Base-by-base conservation (phyloP, 345 rosid genomes). In the Draba incana region DNA sequence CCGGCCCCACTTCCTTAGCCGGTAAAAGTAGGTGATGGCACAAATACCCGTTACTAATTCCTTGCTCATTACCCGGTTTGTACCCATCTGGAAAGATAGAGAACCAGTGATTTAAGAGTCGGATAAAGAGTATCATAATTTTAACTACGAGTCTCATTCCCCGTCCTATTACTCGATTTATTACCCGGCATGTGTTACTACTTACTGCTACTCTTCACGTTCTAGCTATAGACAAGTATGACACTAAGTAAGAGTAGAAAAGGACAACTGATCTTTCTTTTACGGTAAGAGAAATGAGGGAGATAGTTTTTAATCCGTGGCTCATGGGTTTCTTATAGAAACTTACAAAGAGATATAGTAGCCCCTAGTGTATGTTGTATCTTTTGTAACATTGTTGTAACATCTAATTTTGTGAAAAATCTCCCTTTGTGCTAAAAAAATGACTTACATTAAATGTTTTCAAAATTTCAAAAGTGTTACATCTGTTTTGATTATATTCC, bases 141-240 rank as follows among this genome's bases (percentile, higher is more conserved):
- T 20, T 20, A 20, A 20, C 20, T 20, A 20, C 20, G 1, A 20
- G 20, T 20, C 20, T 20, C 20, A 20, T 20, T 20, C 20, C 20
- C 20, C 20, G 20, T 20, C 20, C 20, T 20, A 20, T 20, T 20
- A 20, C 20, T 20, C 20, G 20, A 20, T 20, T 20, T 20, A 20
- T 20, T 20, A 20, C 20, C 20, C 1, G 20, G 20, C 20, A 0
- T 20, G 20, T 20, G 20, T 20, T 20, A 20, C 20, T 20, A 20
- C 20, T 39, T 35, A 65, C 74, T 76, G 54, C 70, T 70, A 55
- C 69, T 46, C 55, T 68, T 74, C 72, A 52, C n/a, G 30, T 42
- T 24, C 62, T 50, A 66, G 62, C 28, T 62, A 51, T 53, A 2
- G 16, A 8, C 24, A 25, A 45, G 49, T 9, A 52, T 42, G 23